A percentile compares a stretch with the other conserved stretches of the same genome.
Conservation (phyloP, 805 yeast genomes). For the Ogataea glucozyma region DNA sequence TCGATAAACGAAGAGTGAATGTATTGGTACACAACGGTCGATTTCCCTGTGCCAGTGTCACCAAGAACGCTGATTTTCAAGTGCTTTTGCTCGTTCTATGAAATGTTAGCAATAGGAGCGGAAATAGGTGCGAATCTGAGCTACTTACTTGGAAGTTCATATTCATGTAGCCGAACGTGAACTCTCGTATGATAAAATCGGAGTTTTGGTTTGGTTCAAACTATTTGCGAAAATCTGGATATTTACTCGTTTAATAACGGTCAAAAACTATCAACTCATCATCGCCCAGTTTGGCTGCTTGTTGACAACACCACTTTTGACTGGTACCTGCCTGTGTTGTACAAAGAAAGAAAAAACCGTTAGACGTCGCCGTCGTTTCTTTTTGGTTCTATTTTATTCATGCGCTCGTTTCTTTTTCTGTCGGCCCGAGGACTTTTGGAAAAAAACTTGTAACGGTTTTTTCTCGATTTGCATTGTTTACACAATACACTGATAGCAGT, state of each 20-base stretch:
- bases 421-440: background rate
- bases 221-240: no score
- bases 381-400: slow-evolving; percentile 2
- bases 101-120: slow-evolving; percentile 4
- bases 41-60: slow-evolving; percentile 35
- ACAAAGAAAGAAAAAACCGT: no score
- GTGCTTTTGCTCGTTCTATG: slow-evolving; percentile 7
- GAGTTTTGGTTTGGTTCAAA: no score
- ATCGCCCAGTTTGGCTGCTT: no score
- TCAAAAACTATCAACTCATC: no score
- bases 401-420: background rate
- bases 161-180: no score
- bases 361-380: slow-evolving; percentile 1
- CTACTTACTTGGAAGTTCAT: slow-evolving; percentile 8
- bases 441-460: slow-evolving; percentile 2
- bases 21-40: slow-evolving; percentile 29
- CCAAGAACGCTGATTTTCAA: slow-evolving; percentile 35
- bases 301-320: no score
- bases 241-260: no score
- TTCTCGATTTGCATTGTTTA: background rate
- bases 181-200: no score
- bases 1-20: slow-evolving; percentile 25
- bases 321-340: no score
- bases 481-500: background rate
- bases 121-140: background rate